Evolutionary conservation across 129 eudicot species (phyloP), one percentile per base, ranked within the genome.

Genomic region (Pulicaria dysenterica): DNA sequence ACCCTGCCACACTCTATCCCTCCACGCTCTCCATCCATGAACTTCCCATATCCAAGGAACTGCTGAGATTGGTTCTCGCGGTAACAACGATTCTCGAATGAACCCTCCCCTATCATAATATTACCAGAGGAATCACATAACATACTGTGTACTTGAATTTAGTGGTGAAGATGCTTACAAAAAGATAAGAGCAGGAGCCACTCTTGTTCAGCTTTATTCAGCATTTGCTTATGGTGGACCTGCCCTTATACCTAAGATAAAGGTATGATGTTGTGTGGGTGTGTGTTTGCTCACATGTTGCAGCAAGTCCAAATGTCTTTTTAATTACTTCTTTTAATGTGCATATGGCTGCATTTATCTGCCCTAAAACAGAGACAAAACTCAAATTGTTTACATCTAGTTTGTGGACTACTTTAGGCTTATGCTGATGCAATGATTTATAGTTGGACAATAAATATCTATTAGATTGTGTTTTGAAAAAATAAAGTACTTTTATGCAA

Each of bases 111-210:
- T 24, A 24, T 24, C 31, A 24, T 36, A 54, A 40, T 12, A 41
- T 43, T 41, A 50, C 9, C 11, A 31, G 67, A 39, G 63, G 8
- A 55, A 39, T 51, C 15, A 10, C 44, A 64, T 44, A 19, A 60
- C 68, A 65, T 68, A 43, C 31, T 67, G 17, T 67, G 34, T 78
- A 9, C 10, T 45, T 82, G 75, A 24, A 73, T 74, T 54, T 82
- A 93, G 98, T 74, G 96, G 98, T 1, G 95, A 85, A 83, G 98
- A 93, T 85, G 98, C 96, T 58, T 93, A 93, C 86, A 89, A 83
- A 75, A 93, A 93, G 70, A 85, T 89, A 77, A 84, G 98, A 79
- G 88, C 98, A 15, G 98, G 98, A 55, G 98, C 98, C 54, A 89
- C 90, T 70, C 96, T 93, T 54, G 95, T 93, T 87, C 98, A 89